These are phyloP conservation scores for Volvox africanus DNA, from an alignment of 139 green algal species.

Conservation along the genomic window DNA sequence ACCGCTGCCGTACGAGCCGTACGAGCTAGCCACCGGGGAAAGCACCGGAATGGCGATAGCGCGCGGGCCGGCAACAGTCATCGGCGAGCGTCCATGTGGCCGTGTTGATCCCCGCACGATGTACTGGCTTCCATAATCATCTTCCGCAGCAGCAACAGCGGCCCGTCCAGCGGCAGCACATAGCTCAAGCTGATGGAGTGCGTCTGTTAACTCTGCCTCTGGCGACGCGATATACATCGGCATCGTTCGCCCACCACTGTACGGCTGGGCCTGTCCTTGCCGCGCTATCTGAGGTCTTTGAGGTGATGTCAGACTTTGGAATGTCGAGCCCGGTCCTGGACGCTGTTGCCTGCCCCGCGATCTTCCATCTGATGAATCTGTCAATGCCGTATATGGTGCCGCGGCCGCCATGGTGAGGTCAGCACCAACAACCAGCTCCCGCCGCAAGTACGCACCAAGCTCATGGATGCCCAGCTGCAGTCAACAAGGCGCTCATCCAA, in stretches of 20 bases:
- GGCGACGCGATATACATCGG: not conserved
- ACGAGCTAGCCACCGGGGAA: constrained; percentile 3
- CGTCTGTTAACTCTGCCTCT: not conserved
- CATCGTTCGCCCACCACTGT: too few relatives aligned
- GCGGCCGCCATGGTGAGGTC: too few relatives aligned
- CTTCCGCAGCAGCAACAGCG: not conserved
- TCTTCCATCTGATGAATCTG: too few relatives aligned
- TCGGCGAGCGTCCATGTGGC: too few relatives aligned
- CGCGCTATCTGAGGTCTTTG: too few relatives aligned
- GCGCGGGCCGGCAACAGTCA: not conserved
- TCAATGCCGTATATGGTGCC: too few relatives aligned
- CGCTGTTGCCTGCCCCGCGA: too few relatives aligned
- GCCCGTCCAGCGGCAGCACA: not conserved
- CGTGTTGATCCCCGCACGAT: not conserved
- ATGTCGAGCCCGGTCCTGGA: too few relatives aligned
- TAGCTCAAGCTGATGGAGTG: not conserved
- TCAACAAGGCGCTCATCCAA: too few relatives aligned
- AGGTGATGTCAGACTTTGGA: too few relatives aligned
- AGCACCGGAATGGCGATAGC: not conserved
- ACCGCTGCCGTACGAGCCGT: constrained; percentile 24
- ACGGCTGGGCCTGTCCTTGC: too few relatives aligned
- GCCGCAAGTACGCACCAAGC: not conserved
- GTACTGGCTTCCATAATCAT: not conserved
- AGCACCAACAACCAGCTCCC: not conserved
- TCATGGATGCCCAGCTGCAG: constrained; percentile 19